Evolutionary conservation across 495 filamentous ascomycete genomes (phyloP), one percentile per base, ranked within the genome.

Genomic region (Penicillium paxilli): DNA sequence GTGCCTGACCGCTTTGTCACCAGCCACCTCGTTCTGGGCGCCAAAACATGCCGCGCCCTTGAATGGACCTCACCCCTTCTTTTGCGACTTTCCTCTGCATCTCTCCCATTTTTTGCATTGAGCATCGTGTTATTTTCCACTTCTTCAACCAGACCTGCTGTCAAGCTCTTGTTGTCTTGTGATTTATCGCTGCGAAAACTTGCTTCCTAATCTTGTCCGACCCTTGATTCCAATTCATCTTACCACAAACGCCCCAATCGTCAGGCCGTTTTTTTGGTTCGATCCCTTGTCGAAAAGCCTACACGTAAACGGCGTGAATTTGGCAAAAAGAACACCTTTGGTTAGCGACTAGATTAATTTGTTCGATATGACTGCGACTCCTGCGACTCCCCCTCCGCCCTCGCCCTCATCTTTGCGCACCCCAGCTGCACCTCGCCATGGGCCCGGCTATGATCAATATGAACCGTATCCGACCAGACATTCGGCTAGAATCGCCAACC

Each of bases 401-500:
- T 76, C 79, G 25, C 74, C 75, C 5, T 58, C 62, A 24, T 22
- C 40, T 37, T 66, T 88, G 42, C 79, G 80, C 52, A 86, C 87
- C 33, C 91, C 91, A 44, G 76, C 83, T 44, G 88, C 91, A 33
- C 91, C 91, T 16, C 83, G 80, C 30, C 83, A 86, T 72, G 88
- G 88, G 44, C 66, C 81, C 46, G 84, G 78, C 61, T 79, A 82
- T 52, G 89, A 95, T 72, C 65, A 72, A 46, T 90, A 85, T 69
- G 82, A 87, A 56, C 87, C 88, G 21, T 91, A 87, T 67, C 76
- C 70, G 2, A 76, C 75, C 42, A 79, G 72, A 16, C 71, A 73
- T 52, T 80, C 73, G 35, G 71, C 77, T 33, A 76, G 81, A 56
- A 44, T 51, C 23, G 40, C 20, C 17, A 24, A 25, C 24, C 17